These are phyloP conservation scores for Phytophthora agathidicida DNA, from an alignment of 352 stramenopile species.

Conservation along the genomic window DNA sequence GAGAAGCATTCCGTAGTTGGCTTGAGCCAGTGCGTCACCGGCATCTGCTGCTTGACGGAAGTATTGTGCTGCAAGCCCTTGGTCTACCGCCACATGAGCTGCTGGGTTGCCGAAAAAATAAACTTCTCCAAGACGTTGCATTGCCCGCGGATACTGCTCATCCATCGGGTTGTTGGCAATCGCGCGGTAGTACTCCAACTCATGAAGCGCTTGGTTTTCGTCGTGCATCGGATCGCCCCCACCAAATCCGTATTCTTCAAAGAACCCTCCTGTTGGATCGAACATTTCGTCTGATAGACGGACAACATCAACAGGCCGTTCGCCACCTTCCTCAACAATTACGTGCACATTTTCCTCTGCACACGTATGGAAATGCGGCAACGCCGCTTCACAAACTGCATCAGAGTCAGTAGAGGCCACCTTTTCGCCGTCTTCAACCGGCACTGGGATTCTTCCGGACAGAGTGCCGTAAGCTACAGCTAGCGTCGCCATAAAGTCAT, in stretches of 20 bases:
- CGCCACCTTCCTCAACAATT: constrained; percentile 56
- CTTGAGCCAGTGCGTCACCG: constrained; percentile 65
- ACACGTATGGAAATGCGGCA: constrained; percentile 56
- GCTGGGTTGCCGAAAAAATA: constrained; percentile 76
- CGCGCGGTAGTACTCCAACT: constrained; percentile 68
- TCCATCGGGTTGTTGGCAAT: constrained; percentile 67
- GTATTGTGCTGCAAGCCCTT: constrained; percentile 51
- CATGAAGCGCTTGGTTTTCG: constrained; percentile 52
- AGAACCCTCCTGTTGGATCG: constrained; percentile 14
- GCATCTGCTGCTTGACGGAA: constrained; percentile 75
- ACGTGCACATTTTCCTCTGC: constrained; percentile 63
- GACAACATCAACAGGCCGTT: constrained; percentile 43
- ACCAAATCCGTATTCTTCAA: constrained; percentile 32
- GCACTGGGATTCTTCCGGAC: constrained; percentile 35
- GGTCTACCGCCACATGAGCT: constrained; percentile 58
- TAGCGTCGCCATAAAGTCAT: constrained; percentile 68
- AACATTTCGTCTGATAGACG: constrained; percentile 61
- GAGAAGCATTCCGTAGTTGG: constrained; percentile 78
- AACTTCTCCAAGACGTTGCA: constrained; percentile 69
- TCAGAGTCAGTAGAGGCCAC: not conserved
- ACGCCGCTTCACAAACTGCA: constrained; percentile 42
- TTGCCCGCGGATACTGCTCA: constrained; percentile 61
- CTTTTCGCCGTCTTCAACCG: not conserved
- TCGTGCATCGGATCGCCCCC: constrained; percentile 19
- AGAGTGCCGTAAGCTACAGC: constrained; percentile 60